Evolutionary conservation across 1,284 basidiomycete genomes (phyloP), one percentile per base, ranked within the genome.

Genomic region (Neotropicomus parvogracilis): DNA sequence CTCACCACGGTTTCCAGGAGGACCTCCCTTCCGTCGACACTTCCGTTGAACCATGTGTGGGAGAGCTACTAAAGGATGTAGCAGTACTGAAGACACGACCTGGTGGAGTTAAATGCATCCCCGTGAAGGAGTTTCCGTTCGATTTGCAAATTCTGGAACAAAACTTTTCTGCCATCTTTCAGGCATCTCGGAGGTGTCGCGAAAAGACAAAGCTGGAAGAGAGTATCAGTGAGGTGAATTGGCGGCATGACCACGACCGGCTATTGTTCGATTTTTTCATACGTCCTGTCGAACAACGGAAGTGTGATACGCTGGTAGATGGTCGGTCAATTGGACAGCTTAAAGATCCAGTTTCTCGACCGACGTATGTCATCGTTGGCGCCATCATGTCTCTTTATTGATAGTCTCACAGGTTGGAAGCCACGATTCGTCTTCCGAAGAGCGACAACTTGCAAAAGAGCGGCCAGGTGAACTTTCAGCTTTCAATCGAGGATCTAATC

Each of bases 211-310:
- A 16, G 14, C 19, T 44, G 19, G n/a, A 1, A 8, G 29, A 27
- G 26, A 13, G n/a, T 8, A 10, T 35, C 3, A 35, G 16, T 8
- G 52, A 53, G 38, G 29, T 10, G 0, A 38, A 44, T 16, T 53
- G 44, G 52, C 44, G 52, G 5, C 43, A 54, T 40, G 52, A 54
- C 38, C 52, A 53, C 6, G 52, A 53, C 19, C 50, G 50, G 1
- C 33, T 53, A 13, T 24, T 52, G n/a, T 52, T 43, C 1, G 51
- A 53, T 21, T 54, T 54, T 14, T 53, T 53, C 28, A 34, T 41
- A 13, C 52, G 52, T 3, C 52, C 50, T 0, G 4, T 54, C 7
- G 29, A 41, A n/a, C 24, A 10, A 24, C 12, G 14, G 6, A 8
- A 49, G 14, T 29, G n/a, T 17, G 28, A 35, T 17, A 7, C n/a